Conservation (phyloP, 345 rosid genomes). For the Citrus cavaleriei region DNA sequence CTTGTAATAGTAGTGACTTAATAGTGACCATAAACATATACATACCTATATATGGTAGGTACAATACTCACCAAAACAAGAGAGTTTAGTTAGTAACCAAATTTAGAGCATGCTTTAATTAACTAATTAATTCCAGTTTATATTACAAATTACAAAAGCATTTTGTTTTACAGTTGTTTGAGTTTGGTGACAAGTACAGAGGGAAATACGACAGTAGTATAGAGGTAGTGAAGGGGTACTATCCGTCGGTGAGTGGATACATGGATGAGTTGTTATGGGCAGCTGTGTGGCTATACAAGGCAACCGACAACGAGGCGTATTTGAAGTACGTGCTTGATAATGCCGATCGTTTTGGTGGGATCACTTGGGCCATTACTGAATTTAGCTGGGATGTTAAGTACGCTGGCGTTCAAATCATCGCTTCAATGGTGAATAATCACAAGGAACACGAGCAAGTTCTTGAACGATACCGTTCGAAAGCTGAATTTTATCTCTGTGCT, state of each 20-base stretch:
- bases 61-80: constrained; percentile 11
- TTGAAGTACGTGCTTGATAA: constrained; percentile 53
- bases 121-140: background rate
- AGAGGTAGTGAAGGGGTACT: constrained; percentile 45
- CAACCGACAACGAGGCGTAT: constrained; percentile 73
- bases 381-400: constrained; percentile 99
- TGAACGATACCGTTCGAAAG: constrained; percentile 61
- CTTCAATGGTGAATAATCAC: constrained; percentile 45
- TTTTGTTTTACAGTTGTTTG: constrained; percentile 45
- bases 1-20: background rate
- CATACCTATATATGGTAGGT: constrained; percentile 5
- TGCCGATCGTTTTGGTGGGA: constrained; percentile 67
- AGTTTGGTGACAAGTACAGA: constrained; percentile 56
- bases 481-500: constrained; percentile 78
- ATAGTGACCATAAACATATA: background rate
- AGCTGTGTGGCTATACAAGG: constrained; percentile 81
- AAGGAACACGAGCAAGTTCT: constrained; percentile 34
- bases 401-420: constrained; percentile 75
- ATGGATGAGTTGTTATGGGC: constrained; percentile 74
- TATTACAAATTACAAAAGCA: background rate
- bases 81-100: background rate
- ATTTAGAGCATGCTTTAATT: background rate
- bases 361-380: constrained; percentile 86
- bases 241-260: constrained; percentile 74
- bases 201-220: constrained; percentile 61